Evolutionary conservation across 1,284 basidiomycete species (phyloP).

Genomic region (Bjerkandera adusta): DNA sequence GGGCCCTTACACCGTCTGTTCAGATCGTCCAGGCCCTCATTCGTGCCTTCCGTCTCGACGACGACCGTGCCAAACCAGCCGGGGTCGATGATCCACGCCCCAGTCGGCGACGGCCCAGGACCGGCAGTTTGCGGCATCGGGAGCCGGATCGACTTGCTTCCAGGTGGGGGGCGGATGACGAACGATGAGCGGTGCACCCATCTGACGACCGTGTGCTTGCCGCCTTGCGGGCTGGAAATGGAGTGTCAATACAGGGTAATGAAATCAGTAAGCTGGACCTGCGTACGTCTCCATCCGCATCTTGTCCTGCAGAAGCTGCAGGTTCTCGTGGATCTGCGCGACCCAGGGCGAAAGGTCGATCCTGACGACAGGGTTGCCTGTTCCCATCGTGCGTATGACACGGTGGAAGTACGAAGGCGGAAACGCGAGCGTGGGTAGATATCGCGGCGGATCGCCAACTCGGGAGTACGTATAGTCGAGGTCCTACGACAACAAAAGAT

Average conservation of each 20-base stretch:
- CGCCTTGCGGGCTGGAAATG: slow-evolving; percentile 62
- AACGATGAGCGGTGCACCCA: slow-evolving; percentile 81
- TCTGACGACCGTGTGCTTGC: slow-evolving; percentile 73
- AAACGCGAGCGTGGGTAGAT: slow-evolving; percentile 73
- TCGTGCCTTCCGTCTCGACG: slow-evolving; percentile 80
- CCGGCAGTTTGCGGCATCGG: slow-evolving; percentile 26
- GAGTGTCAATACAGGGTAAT: too few species aligned
- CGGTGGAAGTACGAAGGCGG: slow-evolving; percentile 84
- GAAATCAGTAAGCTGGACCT: not conserved
- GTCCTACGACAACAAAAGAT: slow-evolving; percentile 46
- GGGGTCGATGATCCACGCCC: slow-evolving; percentile 58
- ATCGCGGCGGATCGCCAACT: slow-evolving; percentile 72
- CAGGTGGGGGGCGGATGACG: slow-evolving; percentile 46
- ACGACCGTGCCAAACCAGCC: slow-evolving; percentile 80
- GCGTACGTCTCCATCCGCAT: slow-evolving; percentile 78
- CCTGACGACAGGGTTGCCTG: slow-evolving; percentile 68
- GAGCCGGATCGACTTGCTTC: slow-evolving; percentile 25
- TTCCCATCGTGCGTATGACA: slow-evolving; percentile 58
- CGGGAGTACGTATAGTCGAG: slow-evolving; percentile 76
- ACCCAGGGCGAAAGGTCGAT: slow-evolving; percentile 75
- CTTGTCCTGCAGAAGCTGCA: slow-evolving; percentile 75
- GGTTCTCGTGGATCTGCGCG: slow-evolving; percentile 65
- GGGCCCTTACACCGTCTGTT: slow-evolving; percentile 67
- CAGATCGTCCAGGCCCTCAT: slow-evolving; percentile 77
- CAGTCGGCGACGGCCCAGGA: slow-evolving; percentile 27